phyloP scores from a whole-genome alignment of 1,284 basidiomycete genomes.

The Leccinum fuscescens region DNA sequence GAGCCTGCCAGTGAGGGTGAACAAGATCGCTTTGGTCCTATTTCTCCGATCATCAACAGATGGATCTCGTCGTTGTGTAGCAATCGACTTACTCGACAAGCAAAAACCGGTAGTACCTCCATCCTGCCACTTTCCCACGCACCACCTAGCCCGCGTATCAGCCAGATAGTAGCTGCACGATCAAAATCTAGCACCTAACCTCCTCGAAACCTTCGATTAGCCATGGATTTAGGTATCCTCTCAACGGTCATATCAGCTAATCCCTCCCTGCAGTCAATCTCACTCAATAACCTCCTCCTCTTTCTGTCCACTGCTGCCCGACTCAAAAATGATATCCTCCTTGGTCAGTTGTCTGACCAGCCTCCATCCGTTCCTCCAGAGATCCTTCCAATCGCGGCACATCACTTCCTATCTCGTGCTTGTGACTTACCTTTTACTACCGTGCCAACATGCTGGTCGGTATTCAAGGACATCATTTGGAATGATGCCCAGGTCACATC shows the following conservation, averaged over 20 bases:
- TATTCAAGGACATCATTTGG: background rate
- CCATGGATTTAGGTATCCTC: conserved; percentile 1
- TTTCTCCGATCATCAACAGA: no score
- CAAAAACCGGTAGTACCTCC: no score
- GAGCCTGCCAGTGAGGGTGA: no score
- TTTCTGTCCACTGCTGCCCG: background rate
- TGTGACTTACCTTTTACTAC: background rate
- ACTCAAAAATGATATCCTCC: conserved; percentile 3
- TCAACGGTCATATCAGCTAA: background rate
- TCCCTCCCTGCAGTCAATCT: background rate
- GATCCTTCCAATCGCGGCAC: background rate
- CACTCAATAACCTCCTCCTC: background rate
- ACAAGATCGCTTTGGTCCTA: no score
- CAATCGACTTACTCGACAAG: no score
- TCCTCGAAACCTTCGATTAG: no score
- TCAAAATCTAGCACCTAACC: no score
- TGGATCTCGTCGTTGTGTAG: no score
- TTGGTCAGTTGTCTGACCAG: background rate
- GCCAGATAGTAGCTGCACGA: no score
- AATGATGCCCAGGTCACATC: background rate
- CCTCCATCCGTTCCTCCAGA: background rate
- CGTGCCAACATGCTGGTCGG: background rate
- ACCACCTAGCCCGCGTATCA: no score
- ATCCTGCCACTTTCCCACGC: no score
- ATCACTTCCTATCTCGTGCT: background rate